A percentile compares a stretch with the other conserved stretches of the same genome.
These are phyloP conservation scores for Eucalyptus albens DNA, from an alignment of 345 rosid genomes.

Conservation along the genomic window DNA sequence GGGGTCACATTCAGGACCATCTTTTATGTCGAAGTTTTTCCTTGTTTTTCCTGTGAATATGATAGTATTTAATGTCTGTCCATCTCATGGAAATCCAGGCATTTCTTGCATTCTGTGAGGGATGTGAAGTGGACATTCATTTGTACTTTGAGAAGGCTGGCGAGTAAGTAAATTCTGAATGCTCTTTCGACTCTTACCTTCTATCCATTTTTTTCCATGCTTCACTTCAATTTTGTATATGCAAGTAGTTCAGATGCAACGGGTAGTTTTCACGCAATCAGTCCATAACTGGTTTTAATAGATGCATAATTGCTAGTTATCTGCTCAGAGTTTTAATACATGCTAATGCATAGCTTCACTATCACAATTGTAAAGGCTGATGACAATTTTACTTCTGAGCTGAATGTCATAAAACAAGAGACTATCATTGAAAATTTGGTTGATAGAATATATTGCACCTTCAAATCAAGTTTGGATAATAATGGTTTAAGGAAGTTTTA, in stretches of 20 bases:
- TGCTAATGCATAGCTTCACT: background rate
- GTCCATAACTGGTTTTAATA: background rate
- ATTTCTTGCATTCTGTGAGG: slow-evolving; percentile 79
- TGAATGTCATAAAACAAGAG: background rate
- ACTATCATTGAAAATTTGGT: background rate
- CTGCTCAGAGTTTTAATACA: background rate
- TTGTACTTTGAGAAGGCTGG: slow-evolving; percentile 79
- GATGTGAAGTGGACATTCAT: slow-evolving; percentile 85
- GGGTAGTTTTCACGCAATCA: background rate
- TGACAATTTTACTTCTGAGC: background rate
- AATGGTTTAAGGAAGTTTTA: background rate
- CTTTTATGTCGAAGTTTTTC: background rate
- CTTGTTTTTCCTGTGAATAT: background rate
- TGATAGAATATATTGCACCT: background rate
- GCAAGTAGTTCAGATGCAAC: background rate
- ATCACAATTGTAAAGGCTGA: background rate
- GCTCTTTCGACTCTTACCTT: background rate
- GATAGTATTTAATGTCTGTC: background rate
- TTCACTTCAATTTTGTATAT: background rate
- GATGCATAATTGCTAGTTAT: background rate
- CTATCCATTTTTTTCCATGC: background rate
- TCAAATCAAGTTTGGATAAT: background rate
- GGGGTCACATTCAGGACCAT: background rate
- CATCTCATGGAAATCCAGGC: slow-evolving; percentile 35
- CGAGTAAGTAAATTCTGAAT: slow-evolving; percentile 54